A percentile compares a stretch with the other conserved stretches of the same genome.
Evolutionary conservation across 2,329 filamentous ascomycete species (phyloP).

Genomic region (Penicillium expansum): DNA sequence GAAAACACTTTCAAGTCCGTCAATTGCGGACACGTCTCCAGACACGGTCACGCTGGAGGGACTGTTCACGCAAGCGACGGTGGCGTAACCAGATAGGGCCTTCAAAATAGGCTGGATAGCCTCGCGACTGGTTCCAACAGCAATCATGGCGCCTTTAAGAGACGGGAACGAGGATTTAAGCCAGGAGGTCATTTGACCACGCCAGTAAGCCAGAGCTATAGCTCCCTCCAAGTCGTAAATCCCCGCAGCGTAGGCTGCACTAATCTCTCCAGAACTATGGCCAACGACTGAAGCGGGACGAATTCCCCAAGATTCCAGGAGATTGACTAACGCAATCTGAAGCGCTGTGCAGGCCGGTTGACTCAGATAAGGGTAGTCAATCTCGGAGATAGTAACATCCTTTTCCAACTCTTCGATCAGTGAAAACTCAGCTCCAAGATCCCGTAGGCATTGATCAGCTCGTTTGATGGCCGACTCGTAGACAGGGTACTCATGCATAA

Average conservation of each 20-base stretch:
- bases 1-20: constrained; percentile 16
- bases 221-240: constrained; percentile 18
- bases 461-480: constrained; percentile 19
- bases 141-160: constrained; percentile 31
- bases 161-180: constrained; percentile 20
- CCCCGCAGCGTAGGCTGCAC: constrained; percentile 22
- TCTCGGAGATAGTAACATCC: constrained; percentile 10
- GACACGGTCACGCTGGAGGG: constrained; percentile 24
- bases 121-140: constrained; percentile 25
- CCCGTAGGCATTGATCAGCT: constrained; percentile 15
- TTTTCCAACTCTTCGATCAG: constrained; percentile 17
- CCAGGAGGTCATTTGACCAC: constrained; percentile 21
- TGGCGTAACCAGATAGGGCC: constrained; percentile 16
- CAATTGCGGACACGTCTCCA: constrained; percentile 19
- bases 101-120: constrained; percentile 16
- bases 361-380: constrained; percentile 21
- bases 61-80: constrained; percentile 24
- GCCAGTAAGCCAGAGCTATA: constrained; percentile 23
- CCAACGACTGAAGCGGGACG: constrained; percentile 19
- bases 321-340: constrained; percentile 20
- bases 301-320: constrained; percentile 21
- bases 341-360: constrained; percentile 24
- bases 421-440: constrained; percentile 21
- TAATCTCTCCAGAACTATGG: constrained; percentile 26
- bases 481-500: constrained; percentile 23